Percentiles rank a stretch among this genome's conserved stretches.
These are phyloP conservation scores for Moringa oleifera DNA, from an alignment of 345 rosid species.

Conservation along the genomic window DNA sequence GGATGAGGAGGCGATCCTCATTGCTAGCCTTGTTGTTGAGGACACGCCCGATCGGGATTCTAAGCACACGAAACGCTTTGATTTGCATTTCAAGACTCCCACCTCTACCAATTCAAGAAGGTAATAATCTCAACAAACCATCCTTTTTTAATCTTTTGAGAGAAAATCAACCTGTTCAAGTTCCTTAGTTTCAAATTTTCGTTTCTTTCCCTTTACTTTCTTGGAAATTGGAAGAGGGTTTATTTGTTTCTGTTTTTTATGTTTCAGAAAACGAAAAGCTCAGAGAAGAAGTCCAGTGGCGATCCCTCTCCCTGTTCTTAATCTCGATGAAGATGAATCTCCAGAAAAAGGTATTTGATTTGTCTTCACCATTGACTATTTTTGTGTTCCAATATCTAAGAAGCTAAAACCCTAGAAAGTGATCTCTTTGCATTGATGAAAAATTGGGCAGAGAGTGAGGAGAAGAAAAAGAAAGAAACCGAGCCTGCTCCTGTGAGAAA, in stretches of 20 bases:
- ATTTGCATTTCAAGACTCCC: constrained; percentile 51
- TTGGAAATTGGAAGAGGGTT: no score
- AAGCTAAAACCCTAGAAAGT: no score
- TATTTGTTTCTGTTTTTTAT: not conserved
- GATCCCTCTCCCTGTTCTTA: constrained; percentile 41
- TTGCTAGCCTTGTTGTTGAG: constrained; percentile 71
- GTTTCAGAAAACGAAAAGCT: constrained; percentile 51
- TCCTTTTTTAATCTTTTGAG: no score
- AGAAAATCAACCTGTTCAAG: no score
- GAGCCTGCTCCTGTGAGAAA: constrained; percentile 14
- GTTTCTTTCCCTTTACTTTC: no score
- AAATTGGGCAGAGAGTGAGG: constrained; percentile 27
- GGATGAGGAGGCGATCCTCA: constrained; percentile 82
- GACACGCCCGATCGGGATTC: constrained; percentile 75
- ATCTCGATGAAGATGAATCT: constrained; percentile 51
- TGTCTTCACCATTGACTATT: not conserved
- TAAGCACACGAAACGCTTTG: constrained; percentile 61
- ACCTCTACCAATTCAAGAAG: constrained; percentile 67
- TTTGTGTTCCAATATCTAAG: not conserved
- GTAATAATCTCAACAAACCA: constrained; percentile 24
- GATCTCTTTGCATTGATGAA: constrained; percentile 8
- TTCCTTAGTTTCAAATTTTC: no score
- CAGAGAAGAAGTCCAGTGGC: constrained; percentile 38
- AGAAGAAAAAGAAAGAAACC: constrained; percentile 16
- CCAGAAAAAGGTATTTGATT: constrained; percentile 27